A percentile compares a stretch with the other conserved stretches of the same genome.
phyloP scores from a whole-genome alignment of 2,329 filamentous ascomycete genomes.

The Aspergillus thermomutatus region DNA sequence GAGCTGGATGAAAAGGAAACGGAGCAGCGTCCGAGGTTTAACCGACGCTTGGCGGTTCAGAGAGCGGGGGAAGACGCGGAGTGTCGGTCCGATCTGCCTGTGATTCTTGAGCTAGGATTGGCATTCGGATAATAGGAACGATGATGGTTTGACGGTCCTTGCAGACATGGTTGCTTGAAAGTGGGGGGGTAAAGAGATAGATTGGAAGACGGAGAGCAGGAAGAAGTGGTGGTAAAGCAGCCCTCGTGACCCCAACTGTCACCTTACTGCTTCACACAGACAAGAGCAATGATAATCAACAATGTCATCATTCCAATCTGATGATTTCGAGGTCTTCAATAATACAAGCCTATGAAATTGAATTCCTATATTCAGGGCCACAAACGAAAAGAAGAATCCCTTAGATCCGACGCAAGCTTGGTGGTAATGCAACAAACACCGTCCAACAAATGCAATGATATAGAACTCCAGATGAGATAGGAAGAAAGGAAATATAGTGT shows the following conservation, averaged over 20 bases:
- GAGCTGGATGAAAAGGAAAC: slow-evolving; percentile 19
- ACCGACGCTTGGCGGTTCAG: slow-evolving; percentile 13
- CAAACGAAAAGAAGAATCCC: slow-evolving; percentile 6
- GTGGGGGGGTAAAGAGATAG: neutral
- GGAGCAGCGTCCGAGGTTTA: slow-evolving; percentile 27
- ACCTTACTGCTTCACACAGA: no score
- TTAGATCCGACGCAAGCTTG: slow-evolving; percentile 1
- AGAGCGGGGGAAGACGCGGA: slow-evolving; percentile 9
- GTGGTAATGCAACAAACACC: slow-evolving; percentile 13
- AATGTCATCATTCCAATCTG: neutral
- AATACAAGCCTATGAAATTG: neutral
- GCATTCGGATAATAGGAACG: neutral
- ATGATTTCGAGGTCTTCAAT: neutral
- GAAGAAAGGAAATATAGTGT: slow-evolving; percentile 11
- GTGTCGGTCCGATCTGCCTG: slow-evolving; percentile 16
- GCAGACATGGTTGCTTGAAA: neutral
- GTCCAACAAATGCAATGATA: slow-evolving; percentile 19
- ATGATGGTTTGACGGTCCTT: neutral
- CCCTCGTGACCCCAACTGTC: neutral
- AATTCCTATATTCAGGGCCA: neutral
- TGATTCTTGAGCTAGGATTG: no score
- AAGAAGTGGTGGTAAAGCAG: neutral
- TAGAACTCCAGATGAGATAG: slow-evolving; percentile 6
- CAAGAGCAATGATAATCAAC: neutral
- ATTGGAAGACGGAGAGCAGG: neutral